phyloP scores from a whole-genome alignment of 2,329 filamentous ascomycete species.

The Plectosphaerella cucumerina region DNA sequence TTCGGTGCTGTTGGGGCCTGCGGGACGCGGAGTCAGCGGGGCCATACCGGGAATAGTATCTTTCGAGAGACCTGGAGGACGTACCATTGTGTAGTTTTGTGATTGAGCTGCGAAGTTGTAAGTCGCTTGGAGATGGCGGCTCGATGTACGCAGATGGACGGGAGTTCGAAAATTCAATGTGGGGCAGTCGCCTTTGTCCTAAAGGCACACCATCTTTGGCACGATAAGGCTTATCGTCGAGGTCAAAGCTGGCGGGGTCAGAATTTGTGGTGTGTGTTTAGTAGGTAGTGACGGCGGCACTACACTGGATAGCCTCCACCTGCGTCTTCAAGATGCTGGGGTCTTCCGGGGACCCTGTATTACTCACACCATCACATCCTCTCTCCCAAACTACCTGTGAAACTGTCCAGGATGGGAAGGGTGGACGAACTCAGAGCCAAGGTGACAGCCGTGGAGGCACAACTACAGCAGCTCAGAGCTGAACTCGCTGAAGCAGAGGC shows the following conservation, averaged over 20 bases:
- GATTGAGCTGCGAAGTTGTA: neutral
- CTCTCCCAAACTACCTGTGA: neutral
- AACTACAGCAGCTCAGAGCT: slow-evolving; percentile 39
- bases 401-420: slow-evolving; percentile 27
- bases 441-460: slow-evolving; percentile 42
- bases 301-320: too few species aligned
- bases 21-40: neutral
- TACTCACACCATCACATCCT: neutral
- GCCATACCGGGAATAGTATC: too few species aligned
- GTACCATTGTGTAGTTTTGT: neutral
- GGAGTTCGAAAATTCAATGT: slow-evolving; percentile 2
- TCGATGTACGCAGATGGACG: neutral
- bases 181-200: neutral
- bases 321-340: neutral
- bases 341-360: neutral
- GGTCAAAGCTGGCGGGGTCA: too few species aligned
- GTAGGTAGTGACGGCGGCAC: too few species aligned
- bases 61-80: neutral
- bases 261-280: too few species aligned
- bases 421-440: slow-evolving; percentile 38
- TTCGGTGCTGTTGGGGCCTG: slow-evolving; percentile 31
- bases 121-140: neutral
- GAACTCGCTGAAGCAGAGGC: slow-evolving; percentile 39
- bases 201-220: too few species aligned
- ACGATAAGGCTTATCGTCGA: too few species aligned